Percentiles rank a stretch among this genome's conserved stretches.
These are phyloP conservation scores for Trichoderma sp. DNA, from an alignment of 2,329 filamentous ascomycete species.

Conservation along the genomic window DNA sequence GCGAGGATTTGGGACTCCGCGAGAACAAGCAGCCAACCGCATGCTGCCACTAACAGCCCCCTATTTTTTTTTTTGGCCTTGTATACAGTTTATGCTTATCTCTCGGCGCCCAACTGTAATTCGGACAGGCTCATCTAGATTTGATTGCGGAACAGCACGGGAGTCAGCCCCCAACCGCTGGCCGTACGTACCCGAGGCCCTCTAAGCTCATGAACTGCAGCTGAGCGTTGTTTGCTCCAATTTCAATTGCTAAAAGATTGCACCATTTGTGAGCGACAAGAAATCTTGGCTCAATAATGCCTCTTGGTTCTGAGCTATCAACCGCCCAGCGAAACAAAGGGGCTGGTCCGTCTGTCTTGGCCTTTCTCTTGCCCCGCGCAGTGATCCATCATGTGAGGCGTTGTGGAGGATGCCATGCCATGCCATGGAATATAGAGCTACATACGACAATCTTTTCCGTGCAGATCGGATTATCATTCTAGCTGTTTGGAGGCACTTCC, in stretches of 20 bases:
- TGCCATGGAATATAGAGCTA: neutral
- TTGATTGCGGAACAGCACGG: neutral
- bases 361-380: conserved; percentile 2
- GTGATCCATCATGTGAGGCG: conserved; percentile 11
- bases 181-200: conserved; percentile 1
- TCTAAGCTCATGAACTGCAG: neutral
- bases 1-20: neutral
- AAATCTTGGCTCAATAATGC: neutral
- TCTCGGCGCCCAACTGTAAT: neutral
- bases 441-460: neutral
- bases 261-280: neutral
- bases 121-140: conserved; percentile 8
- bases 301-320: neutral
- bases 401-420: neutral
- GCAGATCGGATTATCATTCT: neutral
- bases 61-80: no score
- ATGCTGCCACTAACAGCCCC: neutral
- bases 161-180: neutral
- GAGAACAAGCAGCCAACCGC: neutral
- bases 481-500: neutral
- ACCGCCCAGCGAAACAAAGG: neutral
- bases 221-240: neutral
- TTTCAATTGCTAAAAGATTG: neutral
- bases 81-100: conserved; percentile 21
- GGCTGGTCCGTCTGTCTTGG: conserved; percentile 14